These are phyloP conservation scores for Paspalum notatum DNA, from an alignment of 176 grass and related monocot species.

Conservation along the genomic window DNA sequence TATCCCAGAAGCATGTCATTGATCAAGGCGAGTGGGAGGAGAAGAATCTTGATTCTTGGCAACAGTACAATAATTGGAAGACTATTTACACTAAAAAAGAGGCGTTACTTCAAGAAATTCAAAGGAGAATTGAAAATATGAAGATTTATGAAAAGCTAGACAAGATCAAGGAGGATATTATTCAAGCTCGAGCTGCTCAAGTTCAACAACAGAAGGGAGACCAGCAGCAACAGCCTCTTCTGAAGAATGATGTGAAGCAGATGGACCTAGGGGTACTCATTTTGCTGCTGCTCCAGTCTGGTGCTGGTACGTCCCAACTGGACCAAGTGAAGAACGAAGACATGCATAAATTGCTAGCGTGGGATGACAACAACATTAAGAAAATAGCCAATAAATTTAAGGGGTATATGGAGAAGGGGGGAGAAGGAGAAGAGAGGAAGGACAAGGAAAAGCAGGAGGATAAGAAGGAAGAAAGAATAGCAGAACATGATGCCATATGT, in stretches of 20 bases:
- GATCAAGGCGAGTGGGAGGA: not conserved
- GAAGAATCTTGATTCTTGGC: not conserved
- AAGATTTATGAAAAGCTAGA: not conserved
- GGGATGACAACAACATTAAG: not conserved
- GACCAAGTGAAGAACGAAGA: not conserved
- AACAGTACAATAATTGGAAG: accelerated
- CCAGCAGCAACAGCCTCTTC: too few species aligned
- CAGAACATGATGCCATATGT: too few species aligned
- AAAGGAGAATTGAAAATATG: not conserved
- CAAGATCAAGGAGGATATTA: not conserved
- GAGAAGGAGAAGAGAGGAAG: too few species aligned
- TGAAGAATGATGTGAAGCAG: not conserved
- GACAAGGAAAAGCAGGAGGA: too few species aligned
- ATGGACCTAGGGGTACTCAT: not conserved
- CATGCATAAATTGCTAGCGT: not conserved
- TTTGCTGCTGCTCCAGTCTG: not conserved
- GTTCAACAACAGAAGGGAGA: too few species aligned
- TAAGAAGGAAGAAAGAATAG: too few species aligned
- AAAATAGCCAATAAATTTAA: not conserved
- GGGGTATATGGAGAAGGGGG: too few species aligned
- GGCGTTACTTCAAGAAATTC: not conserved
- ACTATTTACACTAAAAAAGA: not conserved
- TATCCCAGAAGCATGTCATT: not conserved
- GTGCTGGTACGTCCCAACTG: not conserved
- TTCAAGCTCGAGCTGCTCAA: too few species aligned